These are phyloP conservation scores for Lachnellula suecica DNA, from an alignment of 2,329 filamentous ascomycete genomes.

Conservation along the genomic window DNA sequence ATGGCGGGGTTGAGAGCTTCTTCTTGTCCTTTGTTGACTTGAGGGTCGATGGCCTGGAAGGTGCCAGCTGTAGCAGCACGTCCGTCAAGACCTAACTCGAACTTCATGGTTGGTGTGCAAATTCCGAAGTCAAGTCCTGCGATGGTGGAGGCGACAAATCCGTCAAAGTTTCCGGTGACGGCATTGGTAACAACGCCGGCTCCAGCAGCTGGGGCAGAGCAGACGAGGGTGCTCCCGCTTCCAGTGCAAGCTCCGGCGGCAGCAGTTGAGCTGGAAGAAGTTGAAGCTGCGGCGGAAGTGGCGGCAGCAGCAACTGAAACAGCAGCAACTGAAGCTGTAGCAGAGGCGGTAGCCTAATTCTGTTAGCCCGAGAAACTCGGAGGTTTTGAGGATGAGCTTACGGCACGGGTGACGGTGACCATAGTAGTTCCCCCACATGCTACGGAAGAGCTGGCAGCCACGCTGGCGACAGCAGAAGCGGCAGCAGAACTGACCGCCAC, in stretches of 20 bases:
- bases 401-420: conserved; percentile 19
- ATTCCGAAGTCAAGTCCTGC: conserved; percentile 46
- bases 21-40: conserved; percentile 59
- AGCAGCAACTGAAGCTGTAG: conserved; percentile 10
- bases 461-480: conserved; percentile 7
- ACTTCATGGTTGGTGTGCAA: conserved; percentile 53
- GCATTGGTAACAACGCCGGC: conserved; percentile 14
- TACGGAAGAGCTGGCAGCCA: conserved; percentile 11
- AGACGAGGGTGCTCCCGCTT: conserved; percentile 16
- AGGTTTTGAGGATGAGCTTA: too few species aligned
- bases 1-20: conserved; percentile 72
- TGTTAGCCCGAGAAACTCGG: conserved; percentile 2
- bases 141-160: conserved; percentile 27
- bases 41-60: conserved; percentile 64
- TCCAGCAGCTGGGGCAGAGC: conserved; percentile 7
- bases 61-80: conserved; percentile 59
- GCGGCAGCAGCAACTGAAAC: conserved; percentile 3
- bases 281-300: conserved; percentile 20
- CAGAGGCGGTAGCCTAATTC: conserved; percentile 8
- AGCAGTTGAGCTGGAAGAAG: conserved; percentile 20
- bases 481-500: conserved; percentile 13
- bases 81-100: conserved; percentile 51
- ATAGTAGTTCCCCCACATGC: conserved; percentile 21
- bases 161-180: conserved; percentile 19
- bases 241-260: conserved; percentile 22